Evolutionary conservation across 768 basidiomycete species (phyloP).

Genomic region (Lentinula sp.): DNA sequence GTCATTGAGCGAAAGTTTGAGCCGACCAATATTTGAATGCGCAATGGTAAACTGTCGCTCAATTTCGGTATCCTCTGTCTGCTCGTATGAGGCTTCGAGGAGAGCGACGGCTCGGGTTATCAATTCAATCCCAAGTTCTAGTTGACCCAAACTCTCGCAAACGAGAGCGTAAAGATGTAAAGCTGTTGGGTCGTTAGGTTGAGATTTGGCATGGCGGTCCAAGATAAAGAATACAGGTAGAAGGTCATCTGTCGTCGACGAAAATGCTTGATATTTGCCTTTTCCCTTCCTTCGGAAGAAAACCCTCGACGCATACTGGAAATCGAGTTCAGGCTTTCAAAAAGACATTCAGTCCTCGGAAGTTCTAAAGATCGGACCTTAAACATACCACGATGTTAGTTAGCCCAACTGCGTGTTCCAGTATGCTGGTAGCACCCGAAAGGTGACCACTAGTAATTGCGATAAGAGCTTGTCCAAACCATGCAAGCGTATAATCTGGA

Average conservation of each 20-base stretch:
- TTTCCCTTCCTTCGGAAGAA: conserved; percentile 34
- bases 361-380: too few relatives aligned
- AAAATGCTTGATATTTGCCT: conserved; percentile 7
- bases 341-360: background rate
- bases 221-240: conserved; percentile 79
- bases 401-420: conserved; percentile 68
- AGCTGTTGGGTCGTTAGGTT: conserved; percentile 65
- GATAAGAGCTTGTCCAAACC: conserved; percentile 85
- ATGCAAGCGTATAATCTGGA: conserved; percentile 82
- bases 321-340: conserved; percentile 70
- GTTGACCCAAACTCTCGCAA: conserved; percentile 76
- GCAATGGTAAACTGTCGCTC: conserved; percentile 80
- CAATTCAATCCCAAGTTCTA: conserved; percentile 50
- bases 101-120: conserved; percentile 60
- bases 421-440: conserved; percentile 56
- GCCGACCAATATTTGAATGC: conserved; percentile 73
- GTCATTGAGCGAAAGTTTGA: conserved; percentile 56
- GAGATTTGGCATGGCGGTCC: conserved; percentile 63
- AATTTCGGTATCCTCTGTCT: conserved; percentile 69
- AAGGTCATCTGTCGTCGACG: conserved; percentile 34
- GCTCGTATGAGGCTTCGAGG: conserved; percentile 86
- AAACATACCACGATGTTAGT: conserved; percentile 45
- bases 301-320: conserved; percentile 61
- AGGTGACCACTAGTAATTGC: conserved; percentile 55
- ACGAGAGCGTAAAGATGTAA: conserved; percentile 81